Evolutionary conservation across 2,329 filamentous ascomycete species (phyloP), one percentile per base, ranked within the genome.

Genomic region (Didymella arachidicola): DNA sequence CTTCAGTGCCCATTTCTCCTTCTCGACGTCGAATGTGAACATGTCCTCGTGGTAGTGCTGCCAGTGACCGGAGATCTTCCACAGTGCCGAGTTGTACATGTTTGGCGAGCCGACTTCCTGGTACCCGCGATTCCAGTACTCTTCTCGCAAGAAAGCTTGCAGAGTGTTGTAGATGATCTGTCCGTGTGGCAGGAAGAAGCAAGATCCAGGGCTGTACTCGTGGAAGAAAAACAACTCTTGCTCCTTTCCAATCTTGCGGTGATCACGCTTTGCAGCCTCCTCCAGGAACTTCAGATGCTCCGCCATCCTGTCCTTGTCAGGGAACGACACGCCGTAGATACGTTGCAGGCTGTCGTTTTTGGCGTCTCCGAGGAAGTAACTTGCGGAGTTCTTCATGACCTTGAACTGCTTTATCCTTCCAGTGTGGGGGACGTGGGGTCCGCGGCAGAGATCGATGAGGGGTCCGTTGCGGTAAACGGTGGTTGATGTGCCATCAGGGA

Each of bases 221-320:
- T 96, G 89, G 82, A 97, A 99, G 83, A 97, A 96, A 84, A 97
- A 99, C 8, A 99, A 87, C 76, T 98, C 94, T 78, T 99, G 95
- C 63, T 98, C 93, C 74, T 89, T 91, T 64, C 93, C 95, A 67
- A 99, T 93, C 80, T 91, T 92, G 66, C 94, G 86, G 76, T 99
- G 95, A 73, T 98, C 95, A 64, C 95, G 89, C 84, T 97, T 97
- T 61, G 95, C 94, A n/a, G 95, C 95, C 80, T 99, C 95, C 72
- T 97, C 94, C 29, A 99, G 85, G 80, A 96, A 96, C 73, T 94
- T 93, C 80, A 96, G 89, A 82, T 98, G 93, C 72, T 96, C 93
- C 45, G 91, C 88, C 81, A 99, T 91, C 71, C 88, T 86, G 81
- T 97, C 96, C 86, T 99, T 98, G 79, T 97, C 93, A 3, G 94